Evolutionary conservation across 2,329 filamentous ascomycete species (phyloP), one percentile per base, ranked within the genome.

Genomic region (Curvularia sp.): DNA sequence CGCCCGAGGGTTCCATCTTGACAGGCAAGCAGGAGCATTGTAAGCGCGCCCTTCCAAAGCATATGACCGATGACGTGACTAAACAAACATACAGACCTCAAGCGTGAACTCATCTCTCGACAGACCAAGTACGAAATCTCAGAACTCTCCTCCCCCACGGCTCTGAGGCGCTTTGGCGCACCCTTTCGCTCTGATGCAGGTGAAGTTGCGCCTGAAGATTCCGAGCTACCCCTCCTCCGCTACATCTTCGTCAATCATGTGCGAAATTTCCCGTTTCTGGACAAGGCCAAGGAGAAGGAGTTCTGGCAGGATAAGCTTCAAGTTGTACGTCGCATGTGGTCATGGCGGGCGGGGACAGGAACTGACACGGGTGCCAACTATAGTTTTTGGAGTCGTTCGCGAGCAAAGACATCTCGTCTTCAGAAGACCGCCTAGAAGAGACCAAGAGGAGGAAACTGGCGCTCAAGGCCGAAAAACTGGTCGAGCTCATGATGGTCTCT

Each of bases 291-390:
- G 73, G 95, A 99, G 84, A 97, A 98, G 84, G 95, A 99, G 79
- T 99, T 99, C 73, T 99, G 95, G 95, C 95, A 99, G 80, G 93
- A 98, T 75, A 98, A 96, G 78, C 82, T 99, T 60, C 95, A 99
- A 82, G 87, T 93, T 74, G 92, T 96, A 80, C 68, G 90, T 88
- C 55, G 42, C 49, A 51, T 41, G 55, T 49, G 42, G 54, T 56
- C 48, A 47, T 49, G 61, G 38, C 36, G 30, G 42, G 27, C 36
- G 25, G 18, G 30, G 36, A 15, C 34, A 19, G 48, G 36, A 27
- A 63, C 72, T 75, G 57, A 75, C 63, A 49, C 38, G 27, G 42
- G 18, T 34, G 45, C 49, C 41, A 9, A 9, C 50, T 36, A 41
- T 69, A 96, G 92, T 99, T 99, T 73, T 84, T 99, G 23, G 93